Evolutionary conservation across 106 monocot species (phyloP), one percentile per base, ranked within the genome.

Genomic region (Allium cepa): DNA sequence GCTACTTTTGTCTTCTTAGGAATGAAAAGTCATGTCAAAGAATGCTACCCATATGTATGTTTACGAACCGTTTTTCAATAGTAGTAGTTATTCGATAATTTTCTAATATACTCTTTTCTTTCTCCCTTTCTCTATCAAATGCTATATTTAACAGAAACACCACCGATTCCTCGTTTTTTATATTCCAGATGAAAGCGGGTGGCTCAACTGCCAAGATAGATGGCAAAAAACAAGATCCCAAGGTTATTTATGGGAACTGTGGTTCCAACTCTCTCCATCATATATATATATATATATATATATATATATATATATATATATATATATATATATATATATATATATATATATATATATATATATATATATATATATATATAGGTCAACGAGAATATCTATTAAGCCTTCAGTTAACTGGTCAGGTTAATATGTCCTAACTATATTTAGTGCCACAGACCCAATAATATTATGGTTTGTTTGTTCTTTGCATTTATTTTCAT

Each of bases 161-260:
- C 26, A 46, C 47, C 66, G 49, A 7, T 7, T 78, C 53, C 10
- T 73, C 36, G 14, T 56, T 22, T 62, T 79, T 70, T 46, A 17
- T 53, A 17, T 62, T 50, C 62, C 58, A 78, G 75, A 75, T 63
- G 36, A 78, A 58, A 53, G 8, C 59, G 64, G 60, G 51, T 74
- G 74, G 49, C 27, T 74, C 74, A 58, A 59, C 72, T 51, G 3
- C 75, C 14, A 62, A 81, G 65, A 68, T 59, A 58, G 76, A 76
- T 63, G 72, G 73, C 18, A 81, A 57, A 17, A 49, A 51, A 17
- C 63, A 72, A n/a, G 81, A 81, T 62, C 63, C 81, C 56, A 81
- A 77, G 81, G 81, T 36, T 36, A 36, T 1, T 81, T 16, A 61
- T 63, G 27, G 46, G 16, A 50, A 67, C 36, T 36, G 5, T 36